Evolutionary conservation across 2,329 filamentous ascomycete species (phyloP), one percentile per base, ranked within the genome.

Genomic region (Epichloe gansuensis): DNA sequence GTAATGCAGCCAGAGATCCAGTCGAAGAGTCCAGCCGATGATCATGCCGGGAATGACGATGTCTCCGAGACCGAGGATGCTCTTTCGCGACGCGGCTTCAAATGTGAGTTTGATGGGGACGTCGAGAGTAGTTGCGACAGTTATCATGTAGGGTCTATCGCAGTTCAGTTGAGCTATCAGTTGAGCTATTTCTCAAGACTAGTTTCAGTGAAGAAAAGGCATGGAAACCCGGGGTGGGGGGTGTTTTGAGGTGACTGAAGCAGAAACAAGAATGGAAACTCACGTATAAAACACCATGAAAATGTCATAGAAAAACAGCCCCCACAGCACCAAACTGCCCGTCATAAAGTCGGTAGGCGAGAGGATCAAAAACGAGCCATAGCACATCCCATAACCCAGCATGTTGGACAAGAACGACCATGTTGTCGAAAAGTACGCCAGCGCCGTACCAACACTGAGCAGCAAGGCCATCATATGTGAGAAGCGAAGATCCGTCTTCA

Each of bases 291-390:
- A 93, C 5, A 93, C 88, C 75, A 91, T 90, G 67, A 93, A 83
- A 48, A 98, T 91, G 65, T 98, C 91, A 63, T 98, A 98, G 63
- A 95, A 81, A 72, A 97, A 97, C 1, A 97, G 74, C 0, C 85
- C 88, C 9, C 75, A 72, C 1, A 97, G 74, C 9, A 97, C 82
- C 44, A 91, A 68, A 6, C 85, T 86, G 0, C 89, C 89, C 0
- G 88, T 95, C 52, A 78, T 72, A 63, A 96, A 95, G 0, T 88
- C 91, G 0, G 90, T 95, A 0, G 91, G 90, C 1, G 90, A 95
- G 72, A 97, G 81, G 51, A 95, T 71, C 60, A 91, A 81, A 52
- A 96, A 76, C 4, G 87, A 82, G 7, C 81, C 80, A 62, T 97
- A 96, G 58, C 85, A 91, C 70, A 95, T 89, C 5, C 85, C 86